phyloP scores from a whole-genome alignment of 148 eudicot genomes.

The Rhododendron henanense region DNA sequence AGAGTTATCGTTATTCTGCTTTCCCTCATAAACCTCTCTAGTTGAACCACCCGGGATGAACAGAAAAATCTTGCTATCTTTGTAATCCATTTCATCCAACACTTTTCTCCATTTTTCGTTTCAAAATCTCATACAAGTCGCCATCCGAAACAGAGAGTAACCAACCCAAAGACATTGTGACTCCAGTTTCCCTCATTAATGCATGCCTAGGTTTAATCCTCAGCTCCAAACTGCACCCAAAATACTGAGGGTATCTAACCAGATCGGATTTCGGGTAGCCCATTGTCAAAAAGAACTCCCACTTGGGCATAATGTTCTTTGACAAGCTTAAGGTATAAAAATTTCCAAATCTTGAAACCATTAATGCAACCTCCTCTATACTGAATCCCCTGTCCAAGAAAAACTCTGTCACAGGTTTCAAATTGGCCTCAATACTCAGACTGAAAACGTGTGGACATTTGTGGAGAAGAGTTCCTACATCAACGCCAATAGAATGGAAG shows the following conservation, averaged over 20 bases:
- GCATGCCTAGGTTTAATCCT: conserved; percentile 76
- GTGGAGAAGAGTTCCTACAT: conserved; percentile 48
- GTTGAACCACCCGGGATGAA: neutral
- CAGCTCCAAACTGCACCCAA: conserved; percentile 70
- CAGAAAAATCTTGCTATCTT: neutral
- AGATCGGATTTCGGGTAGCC: conserved; percentile 60
- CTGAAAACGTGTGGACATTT: conserved; percentile 67
- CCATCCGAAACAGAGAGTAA: conserved; percentile 44
- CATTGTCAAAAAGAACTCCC: conserved; percentile 72
- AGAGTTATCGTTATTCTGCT: too few species aligned
- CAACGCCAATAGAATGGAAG: conserved; percentile 44
- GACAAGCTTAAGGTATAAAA: conserved; percentile 72
- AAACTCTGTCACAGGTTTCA: conserved; percentile 70
- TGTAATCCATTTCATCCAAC: neutral
- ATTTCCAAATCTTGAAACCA: conserved; percentile 61
- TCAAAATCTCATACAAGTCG: conserved; percentile 44
- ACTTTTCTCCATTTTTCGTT: conserved; percentile 48
- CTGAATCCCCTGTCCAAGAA: conserved; percentile 61
- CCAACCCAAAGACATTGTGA: conserved; percentile 46
- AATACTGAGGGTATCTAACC: conserved; percentile 73
- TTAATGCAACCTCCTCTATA: conserved; percentile 42
- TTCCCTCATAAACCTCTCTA: too few species aligned
- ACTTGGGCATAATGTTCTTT: conserved; percentile 59
- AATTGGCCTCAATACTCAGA: conserved; percentile 56
- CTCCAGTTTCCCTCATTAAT: conserved; percentile 42